phyloP scores from a whole-genome alignment of 441 rosid species.

The Brassica balearica region DNA sequence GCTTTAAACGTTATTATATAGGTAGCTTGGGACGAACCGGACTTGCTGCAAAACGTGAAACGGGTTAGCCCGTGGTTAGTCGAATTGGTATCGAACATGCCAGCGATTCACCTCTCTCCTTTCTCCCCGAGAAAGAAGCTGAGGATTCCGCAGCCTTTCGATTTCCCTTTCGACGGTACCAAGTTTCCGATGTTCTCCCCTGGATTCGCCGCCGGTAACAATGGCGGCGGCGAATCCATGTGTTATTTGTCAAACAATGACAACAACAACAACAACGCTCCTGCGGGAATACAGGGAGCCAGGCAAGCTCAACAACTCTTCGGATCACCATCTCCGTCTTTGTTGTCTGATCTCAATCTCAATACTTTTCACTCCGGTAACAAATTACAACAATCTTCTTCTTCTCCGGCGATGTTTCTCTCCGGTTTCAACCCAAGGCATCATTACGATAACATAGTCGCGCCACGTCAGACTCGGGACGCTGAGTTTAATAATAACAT shows the following conservation, averaged over 20 bases:
- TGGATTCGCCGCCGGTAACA: constrained; percentile 49
- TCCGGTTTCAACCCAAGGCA: constrained; percentile 59
- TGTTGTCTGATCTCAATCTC: constrained; percentile 49
- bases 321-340: constrained; percentile 62
- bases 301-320: constrained; percentile 75
- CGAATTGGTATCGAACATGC: constrained; percentile 81
- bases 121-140: constrained; percentile 66
- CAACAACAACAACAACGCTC: constrained; percentile 57
- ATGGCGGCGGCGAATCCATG: constrained; percentile 42
- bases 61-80: constrained; percentile 95
- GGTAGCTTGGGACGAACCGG: constrained; percentile 99
- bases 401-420: constrained; percentile 58
- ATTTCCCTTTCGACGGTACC: constrained; percentile 59
- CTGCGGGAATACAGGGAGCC: constrained; percentile 95
- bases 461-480: constrained; percentile 43
- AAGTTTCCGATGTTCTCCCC: constrained; percentile 54
- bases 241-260: constrained; percentile 52
- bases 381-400: constrained; percentile 62
- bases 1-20: constrained; percentile 28
- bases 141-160: constrained; percentile 54
- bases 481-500: constrained; percentile 50
- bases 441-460: constrained; percentile 46
- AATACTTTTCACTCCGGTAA: constrained; percentile 45
- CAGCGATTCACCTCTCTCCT: constrained; percentile 55
- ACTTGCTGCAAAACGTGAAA: constrained; percentile 91